Conservation (phyloP, 108 stramenopile genomes). For the Epithemia pelagica region DNA sequence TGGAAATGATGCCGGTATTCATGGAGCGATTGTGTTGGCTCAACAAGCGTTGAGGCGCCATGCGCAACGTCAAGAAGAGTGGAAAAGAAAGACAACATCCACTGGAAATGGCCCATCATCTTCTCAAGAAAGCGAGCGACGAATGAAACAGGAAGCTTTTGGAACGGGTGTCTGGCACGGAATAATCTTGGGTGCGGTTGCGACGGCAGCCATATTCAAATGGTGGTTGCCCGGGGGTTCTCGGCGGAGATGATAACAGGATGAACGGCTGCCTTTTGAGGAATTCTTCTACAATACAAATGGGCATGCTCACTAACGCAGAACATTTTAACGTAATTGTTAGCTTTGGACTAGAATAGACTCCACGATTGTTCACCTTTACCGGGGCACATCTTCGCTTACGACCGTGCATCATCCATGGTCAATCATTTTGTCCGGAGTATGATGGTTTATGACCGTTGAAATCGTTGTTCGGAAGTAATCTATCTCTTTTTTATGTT, state of each 20-base stretch:
- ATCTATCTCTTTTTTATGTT: not conserved
- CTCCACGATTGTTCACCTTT: too few relatives aligned
- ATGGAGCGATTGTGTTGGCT: conserved; percentile 70
- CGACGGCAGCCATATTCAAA: conserved; percentile 10
- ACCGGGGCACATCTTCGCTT: too few relatives aligned
- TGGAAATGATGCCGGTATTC: conserved; percentile 63
- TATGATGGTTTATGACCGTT: too few relatives aligned
- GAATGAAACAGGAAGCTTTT: conserved; percentile 12
- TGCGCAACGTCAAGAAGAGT: not conserved
- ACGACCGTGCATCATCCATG: too few relatives aligned
- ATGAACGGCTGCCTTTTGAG: too few relatives aligned
- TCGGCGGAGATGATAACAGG: not conserved
- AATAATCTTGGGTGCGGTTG: conserved; percentile 8
- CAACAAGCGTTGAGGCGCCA: conserved; percentile 37
- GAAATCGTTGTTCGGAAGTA: too few relatives aligned
- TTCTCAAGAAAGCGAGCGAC: not conserved
- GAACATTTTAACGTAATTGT: too few relatives aligned
- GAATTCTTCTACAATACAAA: too few relatives aligned
- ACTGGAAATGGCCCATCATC: not conserved
- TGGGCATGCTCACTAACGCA: too few relatives aligned
- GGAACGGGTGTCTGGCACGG: conserved; percentile 12
- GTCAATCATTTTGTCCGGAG: too few relatives aligned
- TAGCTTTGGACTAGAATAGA: too few relatives aligned
- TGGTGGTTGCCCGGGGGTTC: not conserved
- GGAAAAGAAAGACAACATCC: not conserved